These are phyloP conservation scores for Lophiostoma macrostomum DNA, from an alignment of 495 filamentous ascomycete species.

Conservation along the genomic window DNA sequence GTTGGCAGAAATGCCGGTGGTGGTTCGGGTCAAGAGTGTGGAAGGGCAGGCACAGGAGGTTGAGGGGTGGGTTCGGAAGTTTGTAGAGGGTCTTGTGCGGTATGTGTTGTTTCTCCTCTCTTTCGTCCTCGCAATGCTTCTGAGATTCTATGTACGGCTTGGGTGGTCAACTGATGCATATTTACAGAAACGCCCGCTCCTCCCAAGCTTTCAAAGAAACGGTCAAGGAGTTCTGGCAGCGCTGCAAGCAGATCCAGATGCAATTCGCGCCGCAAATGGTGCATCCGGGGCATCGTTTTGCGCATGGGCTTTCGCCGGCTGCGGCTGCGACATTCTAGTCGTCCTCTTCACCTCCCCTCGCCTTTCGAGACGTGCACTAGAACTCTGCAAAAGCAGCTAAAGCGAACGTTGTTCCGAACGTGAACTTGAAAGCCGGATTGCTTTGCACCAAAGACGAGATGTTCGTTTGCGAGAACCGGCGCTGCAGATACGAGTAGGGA, in stretches of 20 bases:
- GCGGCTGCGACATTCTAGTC: not conserved
- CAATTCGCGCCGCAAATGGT: slow-evolving; percentile 24
- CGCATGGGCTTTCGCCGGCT: not conserved
- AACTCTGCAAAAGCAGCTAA: slow-evolving; percentile 71
- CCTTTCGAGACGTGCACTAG: slow-evolving; percentile 34
- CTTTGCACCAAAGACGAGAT: slow-evolving; percentile 59
- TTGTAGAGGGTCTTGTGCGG: slow-evolving; percentile 25
- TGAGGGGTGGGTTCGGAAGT: slow-evolving; percentile 23
- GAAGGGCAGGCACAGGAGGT: slow-evolving; percentile 5
- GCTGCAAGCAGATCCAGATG: slow-evolving; percentile 28
- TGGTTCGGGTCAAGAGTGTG: slow-evolving; percentile 13
- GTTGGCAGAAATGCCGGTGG: slow-evolving; percentile 10
- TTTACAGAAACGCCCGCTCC: slow-evolving; percentile 25
- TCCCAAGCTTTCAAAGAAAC: slow-evolving; percentile 23
- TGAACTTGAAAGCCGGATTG: slow-evolving; percentile 73
- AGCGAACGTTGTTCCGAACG: slow-evolving; percentile 73
- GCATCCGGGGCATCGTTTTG: slow-evolving; percentile 22
- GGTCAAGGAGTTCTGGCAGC: slow-evolving; percentile 27
- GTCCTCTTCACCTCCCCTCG: not conserved
- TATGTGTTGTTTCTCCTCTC: slow-evolving; percentile 2
- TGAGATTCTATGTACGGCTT: no score
- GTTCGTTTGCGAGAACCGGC: slow-evolving; percentile 56
- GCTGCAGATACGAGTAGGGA: slow-evolving; percentile 57
- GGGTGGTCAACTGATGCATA: no score
- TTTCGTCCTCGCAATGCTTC: not conserved